Conservation (phyloP, 2,329 filamentous ascomycete genomes). For the Cordyceps farinosa region DNA sequence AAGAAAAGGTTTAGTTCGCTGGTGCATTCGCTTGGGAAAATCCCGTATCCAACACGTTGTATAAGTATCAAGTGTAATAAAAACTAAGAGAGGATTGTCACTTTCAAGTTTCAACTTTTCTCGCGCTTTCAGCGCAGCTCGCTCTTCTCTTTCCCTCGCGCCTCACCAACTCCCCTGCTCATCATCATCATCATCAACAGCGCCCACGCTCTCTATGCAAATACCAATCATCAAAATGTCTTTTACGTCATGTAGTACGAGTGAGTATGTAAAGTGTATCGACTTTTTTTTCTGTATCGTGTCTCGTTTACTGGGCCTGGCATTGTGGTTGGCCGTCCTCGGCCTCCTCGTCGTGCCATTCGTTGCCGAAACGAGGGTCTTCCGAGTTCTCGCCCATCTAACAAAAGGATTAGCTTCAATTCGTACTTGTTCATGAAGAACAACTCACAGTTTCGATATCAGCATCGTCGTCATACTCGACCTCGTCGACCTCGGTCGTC, state of each 20-base stretch:
- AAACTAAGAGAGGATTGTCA: slow-evolving; percentile 5
- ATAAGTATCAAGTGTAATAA: slow-evolving; percentile 2
- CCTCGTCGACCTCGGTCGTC: slow-evolving; percentile 77
- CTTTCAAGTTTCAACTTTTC: background rate
- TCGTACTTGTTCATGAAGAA: slow-evolving; percentile 6
- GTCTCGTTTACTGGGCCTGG: slow-evolving; percentile 59
- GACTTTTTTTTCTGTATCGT: background rate
- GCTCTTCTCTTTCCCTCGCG: background rate
- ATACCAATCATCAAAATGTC: background rate
- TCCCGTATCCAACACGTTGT: background rate
- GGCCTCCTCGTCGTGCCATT: slow-evolving; percentile 70
- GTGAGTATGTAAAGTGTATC: slow-evolving; percentile 6
- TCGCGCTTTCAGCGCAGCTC: background rate
- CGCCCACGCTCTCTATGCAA: slow-evolving; percentile 6
- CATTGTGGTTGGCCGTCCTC: slow-evolving; percentile 66
- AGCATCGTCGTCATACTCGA: slow-evolving; percentile 78
- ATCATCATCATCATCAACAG: background rate
- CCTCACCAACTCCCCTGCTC: slow-evolving; percentile 5
- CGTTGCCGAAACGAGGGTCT: slow-evolving; percentile 61
- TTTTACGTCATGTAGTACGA: background rate
- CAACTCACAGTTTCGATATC: slow-evolving; percentile 70
- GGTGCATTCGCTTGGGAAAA: background rate
- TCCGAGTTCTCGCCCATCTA: slow-evolving; percentile 70
- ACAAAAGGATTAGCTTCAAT: background rate
- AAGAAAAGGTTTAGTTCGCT: too few relatives aligned